Evolutionary conservation across 1,139 yeast species (phyloP), one percentile per base, ranked within the genome.

Genomic region (Candida sp.): DNA sequence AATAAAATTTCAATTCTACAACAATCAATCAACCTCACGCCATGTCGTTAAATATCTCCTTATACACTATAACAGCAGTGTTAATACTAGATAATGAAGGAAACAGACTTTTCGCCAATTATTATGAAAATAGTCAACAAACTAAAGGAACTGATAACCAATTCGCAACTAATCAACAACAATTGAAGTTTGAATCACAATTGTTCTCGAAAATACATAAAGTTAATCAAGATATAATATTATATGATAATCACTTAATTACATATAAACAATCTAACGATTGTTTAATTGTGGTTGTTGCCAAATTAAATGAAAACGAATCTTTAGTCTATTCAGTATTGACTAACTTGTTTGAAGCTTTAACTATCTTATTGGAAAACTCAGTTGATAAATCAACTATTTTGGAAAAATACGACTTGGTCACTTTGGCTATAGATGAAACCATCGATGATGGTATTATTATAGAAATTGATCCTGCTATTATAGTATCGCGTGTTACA

Each of bases 361-460:
- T 93, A 50, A 91, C 85, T 53, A 81, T 88, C 49, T 76, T 91
- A 46, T 73, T 91, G 51, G 83, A 81, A 54, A 82, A 80, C 58
- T 82, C 87, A 22, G 72, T 91, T 51, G 98, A 93, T 64, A 87
- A 85, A 64, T 76, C 82, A 50, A 79, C 93, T 3, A 69, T 93
- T 39, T 77, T 85, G 56, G 96, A 88, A 52, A 81, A 86, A 62
- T 93, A 85, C 61, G 99, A 93, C 64, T 73, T 88, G 73, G 84
- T 90, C 41, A 75, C 88, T 40, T 77, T 93, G 62, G 89, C 95
- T 7, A 78, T 91, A 39, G 99, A 93, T 63, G 99, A 93, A 67
- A 79, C 95, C 22, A 75, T 93, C 45, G 99, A 93, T 61, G 95
- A 87, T 55, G 97, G 98, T 23, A 82, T 93, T 51, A 83, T 95